Evolutionary conservation across 306 rosid species (phyloP).

Genomic region (Inga oerstediana): DNA sequence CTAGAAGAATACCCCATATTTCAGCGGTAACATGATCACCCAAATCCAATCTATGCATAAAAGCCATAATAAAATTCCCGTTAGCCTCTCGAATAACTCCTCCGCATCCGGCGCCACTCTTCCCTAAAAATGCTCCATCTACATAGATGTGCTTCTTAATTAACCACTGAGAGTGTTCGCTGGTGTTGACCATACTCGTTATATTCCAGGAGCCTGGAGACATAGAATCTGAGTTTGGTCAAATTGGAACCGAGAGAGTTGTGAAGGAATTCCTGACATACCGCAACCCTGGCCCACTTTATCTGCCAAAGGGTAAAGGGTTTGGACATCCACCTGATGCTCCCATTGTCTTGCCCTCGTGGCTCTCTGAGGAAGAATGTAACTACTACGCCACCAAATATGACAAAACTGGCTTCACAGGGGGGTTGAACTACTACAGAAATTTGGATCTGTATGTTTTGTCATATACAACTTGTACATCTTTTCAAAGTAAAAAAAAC

Average conservation of each 20-base stretch:
- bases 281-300: conserved; percentile 60
- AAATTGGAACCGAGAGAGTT: conserved; percentile 66
- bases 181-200: not conserved
- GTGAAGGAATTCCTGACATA: conserved; percentile 63
- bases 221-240: conserved; percentile 71
- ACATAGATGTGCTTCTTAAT: no score
- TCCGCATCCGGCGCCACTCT: no score
- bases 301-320: conserved; percentile 57
- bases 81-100: no score
- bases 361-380: conserved; percentile 72
- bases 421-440: conserved; percentile 70
- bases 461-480: not conserved
- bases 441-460: conserved; percentile 61
- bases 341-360: conserved; percentile 61
- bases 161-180: not conserved
- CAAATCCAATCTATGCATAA: no score
- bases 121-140: no score
- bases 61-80: no score
- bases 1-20: no score
- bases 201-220: conserved; percentile 66
- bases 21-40: no score
- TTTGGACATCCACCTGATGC: conserved; percentile 51
- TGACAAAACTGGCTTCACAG: conserved; percentile 71
- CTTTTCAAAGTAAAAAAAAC: not conserved
- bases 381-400: conserved; percentile 57